Evolutionary conservation across 495 filamentous ascomycete species (phyloP).

Genomic region (Hypoxylon fuscum): DNA sequence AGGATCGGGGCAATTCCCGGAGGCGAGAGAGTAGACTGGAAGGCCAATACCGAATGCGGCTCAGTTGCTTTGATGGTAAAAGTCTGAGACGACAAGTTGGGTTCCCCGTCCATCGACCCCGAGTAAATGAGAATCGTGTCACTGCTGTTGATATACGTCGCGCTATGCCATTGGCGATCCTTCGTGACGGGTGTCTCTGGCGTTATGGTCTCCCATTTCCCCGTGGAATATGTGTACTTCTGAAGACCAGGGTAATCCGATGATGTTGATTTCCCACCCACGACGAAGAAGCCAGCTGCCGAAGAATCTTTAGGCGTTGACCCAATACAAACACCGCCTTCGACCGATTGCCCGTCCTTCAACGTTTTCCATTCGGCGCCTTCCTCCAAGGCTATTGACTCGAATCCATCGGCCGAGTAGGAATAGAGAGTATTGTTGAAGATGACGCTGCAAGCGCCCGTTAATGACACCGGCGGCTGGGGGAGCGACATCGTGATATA

Average conservation of each 20-base stretch:
- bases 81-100: slow-evolving; percentile 71
- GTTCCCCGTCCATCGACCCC: slow-evolving; percentile 68
- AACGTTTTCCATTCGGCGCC: slow-evolving; percentile 77
- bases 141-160: slow-evolving; percentile 74
- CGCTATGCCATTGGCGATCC: slow-evolving; percentile 77
- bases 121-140: slow-evolving; percentile 83
- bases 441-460: slow-evolving; percentile 83
- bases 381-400: slow-evolving; percentile 71
- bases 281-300: slow-evolving; percentile 76
- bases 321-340: slow-evolving; percentile 79
- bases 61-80: slow-evolving; percentile 72
- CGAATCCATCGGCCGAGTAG: slow-evolving; percentile 79
- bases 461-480: slow-evolving; percentile 69
- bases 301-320: slow-evolving; percentile 64
- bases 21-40: slow-evolving; percentile 60
- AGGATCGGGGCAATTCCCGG: slow-evolving; percentile 75
- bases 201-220: slow-evolving; percentile 76
- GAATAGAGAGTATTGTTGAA: slow-evolving; percentile 86
- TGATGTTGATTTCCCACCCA: slow-evolving; percentile 73
- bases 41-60: slow-evolving; percentile 67
- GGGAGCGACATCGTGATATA: slow-evolving; percentile 67
- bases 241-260: slow-evolving; percentile 80
- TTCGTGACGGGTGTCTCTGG: slow-evolving; percentile 65
- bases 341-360: slow-evolving; percentile 70
- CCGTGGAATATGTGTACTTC: slow-evolving; percentile 78